These are phyloP conservation scores for Eucalyptus marginata DNA, from an alignment of 345 rosid genomes.

Conservation along the genomic window DNA sequence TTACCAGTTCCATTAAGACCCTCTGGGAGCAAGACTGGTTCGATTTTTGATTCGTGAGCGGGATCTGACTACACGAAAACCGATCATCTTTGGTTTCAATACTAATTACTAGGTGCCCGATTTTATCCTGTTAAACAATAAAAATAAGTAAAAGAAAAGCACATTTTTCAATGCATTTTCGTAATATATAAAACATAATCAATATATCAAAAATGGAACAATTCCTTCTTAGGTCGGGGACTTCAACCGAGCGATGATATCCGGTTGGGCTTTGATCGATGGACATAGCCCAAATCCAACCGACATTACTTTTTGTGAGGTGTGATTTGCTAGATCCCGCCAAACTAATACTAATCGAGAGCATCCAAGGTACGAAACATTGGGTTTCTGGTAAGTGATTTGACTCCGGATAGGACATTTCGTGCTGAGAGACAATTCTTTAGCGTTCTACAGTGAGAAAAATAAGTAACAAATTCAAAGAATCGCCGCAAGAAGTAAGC, in stretches of 20 bases:
- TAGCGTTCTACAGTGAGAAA: not conserved
- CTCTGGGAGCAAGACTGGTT: fast-evolving
- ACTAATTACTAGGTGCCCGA: too few species aligned
- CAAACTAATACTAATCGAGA: not conserved
- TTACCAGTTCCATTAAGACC: fast-evolving
- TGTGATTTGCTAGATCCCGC: fast-evolving
- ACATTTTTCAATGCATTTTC: too few species aligned
- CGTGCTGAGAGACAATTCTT: not conserved
- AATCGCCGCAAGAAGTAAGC: not conserved
- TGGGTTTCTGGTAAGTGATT: not conserved
- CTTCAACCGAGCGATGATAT: too few species aligned
- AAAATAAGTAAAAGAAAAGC: too few species aligned
- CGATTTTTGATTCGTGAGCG: too few species aligned
- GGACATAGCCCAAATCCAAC: not conserved
- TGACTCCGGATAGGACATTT: not conserved
- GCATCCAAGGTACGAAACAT: not conserved
- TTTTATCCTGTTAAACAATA: too few species aligned
- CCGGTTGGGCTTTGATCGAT: not conserved
- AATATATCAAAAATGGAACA: too few species aligned
- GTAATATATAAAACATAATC: too few species aligned
- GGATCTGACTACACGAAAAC: too few species aligned
- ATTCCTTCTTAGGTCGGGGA: too few species aligned
- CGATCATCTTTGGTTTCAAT: too few species aligned
- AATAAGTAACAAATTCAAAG: not conserved
- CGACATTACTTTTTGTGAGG: not conserved